These are phyloP conservation scores for Pestalotiopsis sp. DNA, from an alignment of 2,329 filamentous ascomycete species.

Conservation along the genomic window DNA sequence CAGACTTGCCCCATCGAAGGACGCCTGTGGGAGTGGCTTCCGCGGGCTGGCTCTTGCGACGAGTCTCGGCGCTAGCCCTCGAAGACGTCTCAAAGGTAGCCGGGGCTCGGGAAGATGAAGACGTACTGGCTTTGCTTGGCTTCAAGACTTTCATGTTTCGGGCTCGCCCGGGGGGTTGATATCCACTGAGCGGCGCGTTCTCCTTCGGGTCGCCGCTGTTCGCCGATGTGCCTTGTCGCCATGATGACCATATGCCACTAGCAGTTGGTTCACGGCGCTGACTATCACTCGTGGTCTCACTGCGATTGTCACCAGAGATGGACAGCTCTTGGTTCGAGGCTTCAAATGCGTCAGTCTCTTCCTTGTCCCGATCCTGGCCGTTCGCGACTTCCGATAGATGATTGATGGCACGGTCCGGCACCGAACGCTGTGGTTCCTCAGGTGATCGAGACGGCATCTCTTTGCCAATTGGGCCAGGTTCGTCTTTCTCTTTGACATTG, in stretches of 20 bases:
- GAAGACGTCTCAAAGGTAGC: constrained; percentile 55
- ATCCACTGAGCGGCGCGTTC: constrained; percentile 61
- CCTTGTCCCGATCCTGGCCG: constrained; percentile 29
- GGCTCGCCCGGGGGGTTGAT: constrained; percentile 67
- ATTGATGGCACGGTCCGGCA: constrained; percentile 30
- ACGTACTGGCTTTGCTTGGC: constrained; percentile 66
- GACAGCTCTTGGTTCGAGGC: constrained; percentile 30
- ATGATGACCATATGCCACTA: constrained; percentile 71
- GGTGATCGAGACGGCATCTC: constrained; percentile 41
- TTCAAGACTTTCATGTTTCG: constrained; percentile 91
- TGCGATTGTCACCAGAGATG: constrained; percentile 24
- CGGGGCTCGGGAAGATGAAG: constrained; percentile 54
- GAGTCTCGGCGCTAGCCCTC: constrained; percentile 50
- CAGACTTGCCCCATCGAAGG: constrained; percentile 54
- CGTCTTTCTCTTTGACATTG: constrained; percentile 28
- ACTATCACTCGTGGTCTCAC: constrained; percentile 23
- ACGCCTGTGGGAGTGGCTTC: constrained; percentile 26
- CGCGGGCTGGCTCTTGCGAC: constrained; percentile 55
- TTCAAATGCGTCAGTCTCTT: constrained; percentile 28
- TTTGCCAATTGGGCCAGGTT: constrained; percentile 32
- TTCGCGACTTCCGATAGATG: constrained; percentile 46
- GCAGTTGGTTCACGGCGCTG: constrained; percentile 37
- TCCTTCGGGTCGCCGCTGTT: constrained; percentile 58
- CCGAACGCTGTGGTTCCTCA: constrained; percentile 36
- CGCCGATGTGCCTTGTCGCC: constrained; percentile 61